Conservation (phyloP, 2,329 filamentous ascomycete species). For the Aureobasidium sp. region DNA sequence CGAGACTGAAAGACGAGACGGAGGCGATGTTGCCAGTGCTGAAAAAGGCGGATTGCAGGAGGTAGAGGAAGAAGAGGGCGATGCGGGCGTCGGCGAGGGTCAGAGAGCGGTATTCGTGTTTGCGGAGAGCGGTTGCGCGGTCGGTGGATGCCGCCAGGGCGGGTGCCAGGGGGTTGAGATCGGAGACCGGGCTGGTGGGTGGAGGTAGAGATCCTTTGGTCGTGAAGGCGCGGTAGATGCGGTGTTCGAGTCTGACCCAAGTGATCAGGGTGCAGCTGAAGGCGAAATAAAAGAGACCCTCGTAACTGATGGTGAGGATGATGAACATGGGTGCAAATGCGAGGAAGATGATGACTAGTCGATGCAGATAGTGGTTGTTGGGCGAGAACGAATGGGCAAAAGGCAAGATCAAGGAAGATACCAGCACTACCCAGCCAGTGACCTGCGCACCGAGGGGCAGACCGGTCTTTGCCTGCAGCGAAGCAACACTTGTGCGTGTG, state of each 20-base stretch:
- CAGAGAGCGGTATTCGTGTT: conserved; percentile 56
- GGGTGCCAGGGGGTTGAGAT: conserved; percentile 28
- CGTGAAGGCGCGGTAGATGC: conserved; percentile 46
- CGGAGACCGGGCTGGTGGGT: conserved; percentile 19
- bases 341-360: conserved; percentile 80
- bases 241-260: conserved; percentile 90
- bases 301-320: conserved; percentile 93
- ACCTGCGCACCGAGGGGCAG: conserved; percentile 82
- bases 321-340: conserved; percentile 91
- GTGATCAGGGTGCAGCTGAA: conserved; percentile 76
- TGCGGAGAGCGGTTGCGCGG: conserved; percentile 26
- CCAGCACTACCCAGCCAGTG: conserved; percentile 77
- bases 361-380: conserved; percentile 83
- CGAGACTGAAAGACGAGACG: conserved; percentile 84
- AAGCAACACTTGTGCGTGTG: conserved; percentile 77
- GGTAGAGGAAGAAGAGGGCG: conserved; percentile 88
- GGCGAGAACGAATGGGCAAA: conserved; percentile 73
- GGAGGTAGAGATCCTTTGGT: conserved; percentile 17
- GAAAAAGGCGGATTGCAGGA: conserved; percentile 95
- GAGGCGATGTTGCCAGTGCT: conserved; percentile 94
- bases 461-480: conserved; percentile 76
- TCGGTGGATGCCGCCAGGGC: conserved; percentile 30
- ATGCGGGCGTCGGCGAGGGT: conserved; percentile 78
- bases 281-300: conserved; percentile 89
- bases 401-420: conserved; percentile 69